Conservation (phyloP, 1,139 yeast genomes). For the Saccharomyces hybrid region DNA sequence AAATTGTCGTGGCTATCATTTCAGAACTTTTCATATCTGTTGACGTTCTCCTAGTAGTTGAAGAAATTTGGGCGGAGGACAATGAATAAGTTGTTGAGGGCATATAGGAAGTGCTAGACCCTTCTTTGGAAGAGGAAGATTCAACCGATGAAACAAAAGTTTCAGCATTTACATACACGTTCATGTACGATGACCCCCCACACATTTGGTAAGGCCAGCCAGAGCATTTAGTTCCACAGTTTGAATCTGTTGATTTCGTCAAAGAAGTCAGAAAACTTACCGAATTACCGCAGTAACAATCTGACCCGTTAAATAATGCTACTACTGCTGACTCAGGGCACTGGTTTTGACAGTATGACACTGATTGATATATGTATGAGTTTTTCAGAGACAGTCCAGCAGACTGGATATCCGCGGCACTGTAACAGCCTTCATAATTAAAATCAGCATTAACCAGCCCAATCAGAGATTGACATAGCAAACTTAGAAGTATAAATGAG, state of each 20-base stretch:
- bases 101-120: conserved; percentile 33
- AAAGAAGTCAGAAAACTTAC: conserved; percentile 34
- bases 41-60: neutral
- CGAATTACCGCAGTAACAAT: conserved; percentile 55
- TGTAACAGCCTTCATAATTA: conserved; percentile 20
- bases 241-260: conserved; percentile 22
- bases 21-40: neutral
- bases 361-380: conserved; percentile 41
- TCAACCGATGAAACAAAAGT: conserved; percentile 21
- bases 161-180: conserved; percentile 40
- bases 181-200: conserved; percentile 49
- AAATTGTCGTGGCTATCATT: neutral
- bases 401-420: conserved; percentile 7
- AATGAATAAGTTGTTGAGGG: conserved; percentile 2
- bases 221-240: conserved; percentile 45
- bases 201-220: conserved; percentile 55
- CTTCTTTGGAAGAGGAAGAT: conserved; percentile 11
- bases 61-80: neutral
- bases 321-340: conserved; percentile 44
- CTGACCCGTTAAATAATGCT: conserved; percentile 47
- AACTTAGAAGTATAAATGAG: neutral
- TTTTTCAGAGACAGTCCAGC: conserved; percentile 29
- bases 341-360: conserved; percentile 39
- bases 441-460: neutral
- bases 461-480: neutral